Base-by-base conservation (phyloP, 2,329 filamentous ascomycete genomes). In the Cladophialophora exuberans region DNA sequence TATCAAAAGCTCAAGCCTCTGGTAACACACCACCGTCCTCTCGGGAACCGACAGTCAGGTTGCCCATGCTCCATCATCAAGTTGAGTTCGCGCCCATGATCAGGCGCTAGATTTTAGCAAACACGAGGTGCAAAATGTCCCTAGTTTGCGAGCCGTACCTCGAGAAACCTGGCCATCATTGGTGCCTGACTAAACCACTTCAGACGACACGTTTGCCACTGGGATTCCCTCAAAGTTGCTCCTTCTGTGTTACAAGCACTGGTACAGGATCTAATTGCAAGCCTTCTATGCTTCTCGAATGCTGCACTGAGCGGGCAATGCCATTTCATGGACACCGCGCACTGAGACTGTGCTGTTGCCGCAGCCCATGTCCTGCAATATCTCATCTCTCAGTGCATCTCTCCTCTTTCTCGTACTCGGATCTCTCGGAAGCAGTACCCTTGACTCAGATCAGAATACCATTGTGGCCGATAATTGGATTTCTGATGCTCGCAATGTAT, bases 31-130 rank as follows among this genome's bases (percentile, higher is more conserved):
- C 31, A 38, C n/a, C 23, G 18, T 38, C 23, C 33, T 38, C 15
- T 26, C 15, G 26, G 33, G 23, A 28, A n/a, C 46, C 46, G 33
- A 49, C 46, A 39, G 7, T 39, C 22, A 38, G 46, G 46, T 49
- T 49, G 20, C 25, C 35, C 15, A 38, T 30, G 20, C 45, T 48
- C 45, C 35, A 23, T 23, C 22, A 20, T n/a, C 45, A 18, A 23
- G 18, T 9, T 26, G 39, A 47, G 33, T 36, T 36, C n/a, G 17
- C 26, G 35, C 11, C 18, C 47, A 30, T 51, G 26, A 31, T 25
- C 28, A 25, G 20, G 26, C 47, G 26, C 47, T 51, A 51, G 31
- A 22, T 31, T 35, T 43, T 51, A 51, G 47, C 38, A 51, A 17
- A 48, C 30, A 48, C 44, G 44, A 48, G 44, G 6, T 33, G 28